Conservation (phyloP, 1,284 basidiomycete genomes). For the Exobasidium rhododendri region DNA sequence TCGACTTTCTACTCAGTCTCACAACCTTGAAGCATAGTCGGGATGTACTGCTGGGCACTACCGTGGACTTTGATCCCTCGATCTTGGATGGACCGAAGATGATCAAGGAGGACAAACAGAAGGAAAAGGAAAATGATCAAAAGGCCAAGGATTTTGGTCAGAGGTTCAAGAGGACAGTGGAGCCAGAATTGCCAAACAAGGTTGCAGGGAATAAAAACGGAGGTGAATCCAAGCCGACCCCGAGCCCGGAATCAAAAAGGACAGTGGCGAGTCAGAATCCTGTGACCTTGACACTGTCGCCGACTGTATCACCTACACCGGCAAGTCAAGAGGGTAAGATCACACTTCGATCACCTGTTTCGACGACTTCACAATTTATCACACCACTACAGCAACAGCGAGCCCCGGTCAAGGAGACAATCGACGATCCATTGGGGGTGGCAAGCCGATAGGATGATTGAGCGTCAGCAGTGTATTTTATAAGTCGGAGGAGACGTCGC, state of each 20-base stretch:
- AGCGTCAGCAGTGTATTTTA: no score
- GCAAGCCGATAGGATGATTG: no score
- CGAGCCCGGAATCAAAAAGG: neutral
- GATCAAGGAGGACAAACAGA: neutral
- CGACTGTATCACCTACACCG: neutral
- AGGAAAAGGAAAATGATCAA: neutral
- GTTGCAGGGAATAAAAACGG: neutral
- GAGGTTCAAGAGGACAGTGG: neutral
- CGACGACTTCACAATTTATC: no score
- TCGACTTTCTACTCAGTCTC: conserved; percentile 35
- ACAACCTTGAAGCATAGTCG: conserved; percentile 44
- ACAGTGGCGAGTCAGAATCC: neutral
- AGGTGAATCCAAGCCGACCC: neutral
- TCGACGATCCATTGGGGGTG: neutral
- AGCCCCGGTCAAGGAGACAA: neutral
- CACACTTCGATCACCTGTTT: no score
- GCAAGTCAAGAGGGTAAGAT: no score
- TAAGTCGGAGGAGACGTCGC: no score
- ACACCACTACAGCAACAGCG: no score
- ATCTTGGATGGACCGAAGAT: neutral
- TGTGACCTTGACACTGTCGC: neutral
- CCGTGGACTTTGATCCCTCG: conserved; percentile 34
- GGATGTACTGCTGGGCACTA: conserved; percentile 36
- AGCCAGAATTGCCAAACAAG: neutral
- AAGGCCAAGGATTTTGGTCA: neutral